Base-by-base conservation (phyloP, 805 yeast species). In the baker's yeast (Saccharomyces cerevisiae) region DNA sequence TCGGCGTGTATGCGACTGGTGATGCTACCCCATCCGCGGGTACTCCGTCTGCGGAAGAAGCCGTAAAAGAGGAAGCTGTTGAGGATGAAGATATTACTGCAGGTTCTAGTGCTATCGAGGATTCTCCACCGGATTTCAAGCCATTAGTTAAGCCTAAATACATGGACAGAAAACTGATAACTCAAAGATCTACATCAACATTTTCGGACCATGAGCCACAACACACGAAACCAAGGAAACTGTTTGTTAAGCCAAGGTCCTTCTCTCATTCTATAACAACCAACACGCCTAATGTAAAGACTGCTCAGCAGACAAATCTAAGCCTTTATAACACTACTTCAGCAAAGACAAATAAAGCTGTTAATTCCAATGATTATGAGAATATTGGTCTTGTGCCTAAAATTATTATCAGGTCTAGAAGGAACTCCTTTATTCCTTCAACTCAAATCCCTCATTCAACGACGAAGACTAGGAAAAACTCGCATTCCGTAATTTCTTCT, bases 331-430 rank as follows among this genome's bases (percentile, higher is more conserved):
- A 9, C 17, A 6, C 43, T 8, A 9, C 24, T 17, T 36, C 22
- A 4, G 17, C 43, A 8, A 36, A 36, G 43, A 17, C 43, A 17
- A 36, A 36, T 17, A 36, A 21, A 21, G 17, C 11, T 21, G 43
- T 36, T 10, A 36, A 36, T 36, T 36, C 22, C 24, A 36, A 11
- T 11, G 43, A 68, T 28, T 67, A 58, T 30, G 72, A 70, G 50
- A 64, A 65, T 50, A 41, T 65, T 8, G 72, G 72, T 11, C 67
- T 68, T 26, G 61, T 69, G 17, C 73, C 73, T 47, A 69, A 69
- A 53, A 68, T 70, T 24, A 59, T 69, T 27, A 70, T 70, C 2
- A 65, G 65, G 51, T 63, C 71, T 17, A 68, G 73, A 56, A 62
- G 71, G 53, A 60, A 62, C 47, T 68, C 71, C 2, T 60, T 59